Percentiles rank a stretch among this genome's conserved stretches.
These are phyloP conservation scores for Trametes coccinea DNA, from an alignment of 768 basidiomycete species.

Conservation along the genomic window DNA sequence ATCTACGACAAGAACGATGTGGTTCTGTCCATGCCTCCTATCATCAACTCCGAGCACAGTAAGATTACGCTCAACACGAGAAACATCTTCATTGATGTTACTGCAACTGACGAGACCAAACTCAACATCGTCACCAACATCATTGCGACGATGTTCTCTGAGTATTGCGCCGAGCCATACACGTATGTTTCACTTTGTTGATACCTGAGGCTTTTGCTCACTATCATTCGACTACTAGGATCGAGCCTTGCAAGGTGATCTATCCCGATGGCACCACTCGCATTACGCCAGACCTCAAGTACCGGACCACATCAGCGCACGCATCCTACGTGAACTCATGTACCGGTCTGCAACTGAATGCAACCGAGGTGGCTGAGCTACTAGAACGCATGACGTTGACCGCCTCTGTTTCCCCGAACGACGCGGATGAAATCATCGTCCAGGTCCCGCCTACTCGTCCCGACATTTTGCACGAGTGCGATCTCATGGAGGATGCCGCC, in stretches of 20 bases:
- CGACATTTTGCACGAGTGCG: slow-evolving; percentile 97
- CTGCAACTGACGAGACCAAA: slow-evolving; percentile 96
- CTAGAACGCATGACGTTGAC: slow-evolving; percentile 83
- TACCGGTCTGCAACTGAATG: slow-evolving; percentile 75
- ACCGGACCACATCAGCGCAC: slow-evolving; percentile 69
- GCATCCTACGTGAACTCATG: slow-evolving; percentile 96
- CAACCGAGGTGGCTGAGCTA: slow-evolving; percentile 66
- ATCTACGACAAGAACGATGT: slow-evolving; percentile 89
- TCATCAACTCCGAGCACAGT: slow-evolving; percentile 96
- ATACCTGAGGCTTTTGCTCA: not conserved
- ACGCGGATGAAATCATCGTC: slow-evolving; percentile 70
- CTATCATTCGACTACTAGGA: slow-evolving; percentile 46
- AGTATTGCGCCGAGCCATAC: slow-evolving; percentile 91
- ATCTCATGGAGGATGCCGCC: slow-evolving; percentile 97
- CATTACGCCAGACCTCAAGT: slow-evolving; percentile 81
- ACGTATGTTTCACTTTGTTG: slow-evolving; percentile 54
- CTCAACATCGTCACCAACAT: slow-evolving; percentile 95
- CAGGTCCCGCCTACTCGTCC: slow-evolving; percentile 92
- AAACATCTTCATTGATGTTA: slow-evolving; percentile 96
- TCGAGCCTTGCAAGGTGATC: slow-evolving; percentile 90
- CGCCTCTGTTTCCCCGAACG: slow-evolving; percentile 50
- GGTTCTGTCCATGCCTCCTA: slow-evolving; percentile 96
- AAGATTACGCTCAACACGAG: slow-evolving; percentile 93
- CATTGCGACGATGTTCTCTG: slow-evolving; percentile 95
- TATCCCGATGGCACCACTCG: slow-evolving; percentile 73